Conservation (phyloP, 306 rosid species). For the Prunus fruticosa region DNA sequence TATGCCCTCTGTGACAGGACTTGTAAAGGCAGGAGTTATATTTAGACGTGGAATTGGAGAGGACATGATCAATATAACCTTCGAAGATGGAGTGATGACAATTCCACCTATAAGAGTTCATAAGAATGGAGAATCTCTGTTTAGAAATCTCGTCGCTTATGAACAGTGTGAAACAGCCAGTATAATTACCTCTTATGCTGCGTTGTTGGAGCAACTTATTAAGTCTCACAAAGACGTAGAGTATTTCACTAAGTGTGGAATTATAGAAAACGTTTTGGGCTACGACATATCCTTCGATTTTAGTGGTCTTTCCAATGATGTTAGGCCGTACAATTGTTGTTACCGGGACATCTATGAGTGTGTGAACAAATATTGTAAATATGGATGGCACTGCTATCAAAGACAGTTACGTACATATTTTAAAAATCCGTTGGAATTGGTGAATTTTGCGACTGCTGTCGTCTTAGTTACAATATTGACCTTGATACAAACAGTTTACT, state of each 20-base stretch:
- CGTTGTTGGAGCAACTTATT: not conserved
- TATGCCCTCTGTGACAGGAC: not conserved
- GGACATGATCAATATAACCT: not conserved
- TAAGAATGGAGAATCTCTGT: conserved; percentile 4
- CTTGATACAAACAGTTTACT: not conserved
- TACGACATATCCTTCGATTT: not conserved
- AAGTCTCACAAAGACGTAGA: not conserved
- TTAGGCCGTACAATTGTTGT: no score
- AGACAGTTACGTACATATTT: rapidly evolving
- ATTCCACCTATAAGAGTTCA: not conserved
- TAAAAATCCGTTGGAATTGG: not conserved
- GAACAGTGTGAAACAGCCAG: not conserved
- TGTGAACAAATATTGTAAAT: rapidly evolving
- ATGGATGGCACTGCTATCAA: rapidly evolving
- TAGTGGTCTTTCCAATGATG: not conserved
- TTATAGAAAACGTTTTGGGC: not conserved
- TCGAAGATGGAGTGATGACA: not conserved
- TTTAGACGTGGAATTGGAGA: no score
- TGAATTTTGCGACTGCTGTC: no score
- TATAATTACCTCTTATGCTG: not conserved
- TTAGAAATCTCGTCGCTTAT: not conserved
- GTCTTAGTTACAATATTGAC: rapidly evolving
- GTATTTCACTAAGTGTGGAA: rapidly evolving
- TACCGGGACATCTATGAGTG: rapidly evolving
- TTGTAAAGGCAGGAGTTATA: rapidly evolving